Conservation (phyloP, 202 grass and related monocot genomes). For the Musa balbisiana region DNA sequence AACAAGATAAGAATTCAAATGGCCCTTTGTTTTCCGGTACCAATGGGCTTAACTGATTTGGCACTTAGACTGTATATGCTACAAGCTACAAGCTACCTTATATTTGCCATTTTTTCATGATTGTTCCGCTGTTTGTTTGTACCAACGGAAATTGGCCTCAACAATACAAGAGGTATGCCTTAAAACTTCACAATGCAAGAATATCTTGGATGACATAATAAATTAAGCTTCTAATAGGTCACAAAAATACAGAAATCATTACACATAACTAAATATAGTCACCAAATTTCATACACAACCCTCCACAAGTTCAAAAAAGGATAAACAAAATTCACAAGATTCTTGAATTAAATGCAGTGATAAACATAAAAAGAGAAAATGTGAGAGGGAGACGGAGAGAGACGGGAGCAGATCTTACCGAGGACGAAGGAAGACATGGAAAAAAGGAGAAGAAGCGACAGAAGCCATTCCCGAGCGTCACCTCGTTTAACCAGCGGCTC, state of each 20-base stretch:
- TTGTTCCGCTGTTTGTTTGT: not conserved
- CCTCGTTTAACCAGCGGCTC: not conserved
- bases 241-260: no score
- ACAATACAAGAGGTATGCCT: no score
- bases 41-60: not conserved
- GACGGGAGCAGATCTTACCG: conserved; percentile 8
- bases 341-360: not conserved
- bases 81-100: not conserved
- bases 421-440: not conserved
- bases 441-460: not conserved
- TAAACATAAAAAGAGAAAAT: not conserved
- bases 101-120: not conserved
- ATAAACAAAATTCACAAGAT: not conserved
- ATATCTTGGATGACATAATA: no score
- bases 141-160: not conserved
- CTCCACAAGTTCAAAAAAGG: not conserved
- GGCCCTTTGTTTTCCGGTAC: no score
- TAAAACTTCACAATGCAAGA: no score
- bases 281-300: not conserved
- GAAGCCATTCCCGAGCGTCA: conserved; percentile 3
- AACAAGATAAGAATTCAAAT: not conserved
- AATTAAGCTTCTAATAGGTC: no score
- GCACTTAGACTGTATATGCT: no score
- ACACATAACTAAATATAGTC: not conserved
- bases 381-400: not conserved